Conservation (phyloP, 352 stramenopile genomes). For the Saprolegnia parasitica region DNA sequence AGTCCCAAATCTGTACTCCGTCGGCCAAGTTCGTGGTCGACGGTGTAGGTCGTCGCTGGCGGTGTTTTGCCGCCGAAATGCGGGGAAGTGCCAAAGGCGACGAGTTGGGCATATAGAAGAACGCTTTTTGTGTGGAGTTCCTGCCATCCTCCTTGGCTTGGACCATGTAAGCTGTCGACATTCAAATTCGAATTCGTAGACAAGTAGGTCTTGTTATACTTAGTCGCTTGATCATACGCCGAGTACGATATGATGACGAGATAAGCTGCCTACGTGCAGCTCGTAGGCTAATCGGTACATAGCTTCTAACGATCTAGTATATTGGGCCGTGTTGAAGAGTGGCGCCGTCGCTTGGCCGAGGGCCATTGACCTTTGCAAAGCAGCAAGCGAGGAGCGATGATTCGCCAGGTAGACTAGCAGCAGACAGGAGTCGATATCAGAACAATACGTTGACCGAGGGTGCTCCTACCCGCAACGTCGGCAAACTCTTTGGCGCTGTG, state of each 20-base stretch:
- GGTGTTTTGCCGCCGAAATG: constrained; percentile 15
- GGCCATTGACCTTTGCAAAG: constrained; percentile 31
- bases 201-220: background rate
- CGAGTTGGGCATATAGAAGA: constrained; percentile 25
- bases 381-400: too few species aligned
- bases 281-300: constrained; percentile 13
- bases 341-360: constrained; percentile 25
- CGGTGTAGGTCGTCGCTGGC: background rate
- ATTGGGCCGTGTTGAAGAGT: constrained; percentile 39
- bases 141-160: constrained; percentile 13
- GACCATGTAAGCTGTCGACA: constrained; percentile 27
- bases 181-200: background rate
- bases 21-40: constrained; percentile 6
- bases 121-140: constrained; percentile 27
- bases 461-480: constrained; percentile 51
- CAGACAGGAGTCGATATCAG: too few species aligned
- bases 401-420: too few species aligned
- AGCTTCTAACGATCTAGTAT: constrained; percentile 39
- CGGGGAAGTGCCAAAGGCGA: background rate
- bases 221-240: too few species aligned
- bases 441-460: too few species aligned
- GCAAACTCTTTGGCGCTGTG: constrained; percentile 48
- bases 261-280: background rate
- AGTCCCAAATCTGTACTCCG: constrained; percentile 12
- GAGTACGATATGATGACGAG: constrained; percentile 35